Conservation (phyloP, 306 rosid genomes). For the Pyrus pyrifolia region DNA sequence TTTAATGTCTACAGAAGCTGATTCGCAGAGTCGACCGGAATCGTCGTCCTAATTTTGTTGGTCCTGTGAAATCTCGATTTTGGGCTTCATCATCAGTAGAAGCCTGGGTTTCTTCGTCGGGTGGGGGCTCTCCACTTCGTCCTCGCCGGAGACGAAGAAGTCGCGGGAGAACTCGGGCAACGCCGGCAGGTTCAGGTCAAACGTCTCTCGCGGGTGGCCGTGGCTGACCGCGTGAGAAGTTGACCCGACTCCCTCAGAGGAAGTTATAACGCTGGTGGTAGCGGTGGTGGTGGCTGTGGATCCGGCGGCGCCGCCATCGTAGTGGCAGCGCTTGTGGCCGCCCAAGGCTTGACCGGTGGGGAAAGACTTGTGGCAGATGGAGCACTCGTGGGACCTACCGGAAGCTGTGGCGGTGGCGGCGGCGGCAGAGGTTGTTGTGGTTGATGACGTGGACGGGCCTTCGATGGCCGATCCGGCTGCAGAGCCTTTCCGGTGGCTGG, state of each 20-base stretch:
- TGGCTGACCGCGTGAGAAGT: conserved; percentile 51
- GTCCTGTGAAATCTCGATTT: conserved; percentile 31
- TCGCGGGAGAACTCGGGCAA: conserved; percentile 53
- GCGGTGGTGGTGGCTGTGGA: conserved; percentile 2
- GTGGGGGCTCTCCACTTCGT: conserved; percentile 85
- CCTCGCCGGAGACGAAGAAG: conserved; percentile 44
- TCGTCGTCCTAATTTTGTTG: conserved; percentile 6
- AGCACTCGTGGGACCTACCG: conserved; percentile 66
- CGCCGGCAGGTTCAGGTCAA: conserved; percentile 89
- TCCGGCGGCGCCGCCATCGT: conserved; percentile 52
- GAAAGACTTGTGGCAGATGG: conserved; percentile 88
- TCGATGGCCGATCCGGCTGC: conserved; percentile 21
- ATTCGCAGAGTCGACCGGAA: not conserved
- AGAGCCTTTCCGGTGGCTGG: conserved; percentile 68
- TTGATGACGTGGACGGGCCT: conserved; percentile 60
- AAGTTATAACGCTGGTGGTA: conserved; percentile 44
- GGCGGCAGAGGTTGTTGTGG: conserved; percentile 40
- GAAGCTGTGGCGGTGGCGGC: conserved; percentile 23
- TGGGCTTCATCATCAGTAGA: conserved; percentile 28
- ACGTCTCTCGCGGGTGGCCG: conserved; percentile 42
- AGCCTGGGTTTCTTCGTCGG: conserved; percentile 72
- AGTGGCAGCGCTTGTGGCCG: conserved; percentile 99
- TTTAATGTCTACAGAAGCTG: not conserved
- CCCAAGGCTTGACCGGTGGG: conserved; percentile 96
- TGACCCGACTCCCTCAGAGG: conserved; percentile 84